phyloP scores from a whole-genome alignment of 1,284 basidiomycete species.

The Ustilago tritici region DNA sequence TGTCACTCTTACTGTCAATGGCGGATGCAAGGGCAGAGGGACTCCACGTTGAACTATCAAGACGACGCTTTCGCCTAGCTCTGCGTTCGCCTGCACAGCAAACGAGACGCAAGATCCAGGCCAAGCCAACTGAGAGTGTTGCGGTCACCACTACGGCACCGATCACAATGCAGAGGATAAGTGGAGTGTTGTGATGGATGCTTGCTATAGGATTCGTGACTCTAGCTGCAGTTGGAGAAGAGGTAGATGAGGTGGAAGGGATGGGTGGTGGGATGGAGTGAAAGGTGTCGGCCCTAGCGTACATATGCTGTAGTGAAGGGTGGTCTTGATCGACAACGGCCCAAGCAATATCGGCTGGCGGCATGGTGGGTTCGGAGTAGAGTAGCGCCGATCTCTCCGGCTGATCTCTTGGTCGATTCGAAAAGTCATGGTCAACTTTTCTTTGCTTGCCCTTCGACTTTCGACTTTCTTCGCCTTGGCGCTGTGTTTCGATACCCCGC shows the following conservation, averaged over 20 bases:
- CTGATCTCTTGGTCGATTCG: background rate
- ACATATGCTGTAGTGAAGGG: background rate
- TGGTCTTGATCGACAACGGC: background rate
- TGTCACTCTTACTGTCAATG: background rate
- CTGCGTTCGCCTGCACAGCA: conserved; percentile 34
- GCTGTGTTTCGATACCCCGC: background rate
- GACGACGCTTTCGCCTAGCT: conserved; percentile 25
- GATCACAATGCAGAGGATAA: conserved; percentile 50
- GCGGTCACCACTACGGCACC: conserved; percentile 44
- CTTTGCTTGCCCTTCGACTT: conserved; percentile 20
- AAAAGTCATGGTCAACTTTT: background rate
- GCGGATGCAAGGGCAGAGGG: conserved; percentile 12
- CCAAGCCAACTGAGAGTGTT: conserved; percentile 41
- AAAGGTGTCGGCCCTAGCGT: conserved; percentile 1
- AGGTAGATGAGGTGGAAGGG: background rate
- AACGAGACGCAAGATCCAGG: conserved; percentile 45
- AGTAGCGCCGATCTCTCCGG: background rate
- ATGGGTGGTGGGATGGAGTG: conserved; percentile 11
- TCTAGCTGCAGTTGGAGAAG: conserved; percentile 11
- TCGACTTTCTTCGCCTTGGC: background rate
- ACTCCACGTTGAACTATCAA: conserved; percentile 34
- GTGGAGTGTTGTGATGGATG: conserved; percentile 46
- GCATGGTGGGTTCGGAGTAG: background rate
- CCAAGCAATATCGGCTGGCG: background rate
- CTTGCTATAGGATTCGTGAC: conserved; percentile 19